Evolutionary conservation across 1,139 yeast species (phyloP), one percentile per base, ranked within the genome.

Genomic region (Zygotorulaspora mrakii): DNA sequence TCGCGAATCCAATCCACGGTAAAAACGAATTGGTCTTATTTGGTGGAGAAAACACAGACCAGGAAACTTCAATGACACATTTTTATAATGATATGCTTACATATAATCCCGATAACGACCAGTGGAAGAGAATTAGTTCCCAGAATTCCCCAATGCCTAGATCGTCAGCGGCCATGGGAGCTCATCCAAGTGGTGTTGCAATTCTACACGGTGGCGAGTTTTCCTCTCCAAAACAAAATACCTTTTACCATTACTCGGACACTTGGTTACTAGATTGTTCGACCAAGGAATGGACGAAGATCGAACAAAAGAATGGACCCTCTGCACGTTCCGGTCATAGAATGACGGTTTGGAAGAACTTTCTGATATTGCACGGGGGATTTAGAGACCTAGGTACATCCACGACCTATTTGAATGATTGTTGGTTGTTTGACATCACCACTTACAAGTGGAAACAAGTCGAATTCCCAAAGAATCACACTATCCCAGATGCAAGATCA

Each of bases 141-240:
- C 85, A 85, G 53, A 91, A 91, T 59, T 65, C 94, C 0, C 98
- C 98, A 9, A 74, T 89, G 57, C 96, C 96, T 1, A 70, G 98
- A 49, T 85, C 95, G 1, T 88, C 96, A 0, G 96, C 94, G 55
- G 85, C 95, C 2, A 84, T 88, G 88, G 82, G 91, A 50, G 82
- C 87, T 0, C 97, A 91, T 62, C 95, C 96, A 1, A 79, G 89
- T 2, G 97, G 97, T 6, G 67, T 88, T 1, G 74, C 86, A 17
- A 65, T 91, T 46, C 65, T 91, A 71, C 91, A 87, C 67, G 98
- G 97, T 38, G 98, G 98, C 51, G 98, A 91, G 64, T 91, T 91
- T 55, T 86, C 96, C 1, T 85, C 95, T 5, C 97, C 97, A 2
- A 91, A 89, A 57, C 98, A 91, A 63, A 80, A 88, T 36, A 87